A percentile compares a stretch with the other conserved stretches of the same genome.
These are phyloP conservation scores for Microdochium paspali DNA, from an alignment of 2,329 filamentous ascomycete species.

Conservation along the genomic window DNA sequence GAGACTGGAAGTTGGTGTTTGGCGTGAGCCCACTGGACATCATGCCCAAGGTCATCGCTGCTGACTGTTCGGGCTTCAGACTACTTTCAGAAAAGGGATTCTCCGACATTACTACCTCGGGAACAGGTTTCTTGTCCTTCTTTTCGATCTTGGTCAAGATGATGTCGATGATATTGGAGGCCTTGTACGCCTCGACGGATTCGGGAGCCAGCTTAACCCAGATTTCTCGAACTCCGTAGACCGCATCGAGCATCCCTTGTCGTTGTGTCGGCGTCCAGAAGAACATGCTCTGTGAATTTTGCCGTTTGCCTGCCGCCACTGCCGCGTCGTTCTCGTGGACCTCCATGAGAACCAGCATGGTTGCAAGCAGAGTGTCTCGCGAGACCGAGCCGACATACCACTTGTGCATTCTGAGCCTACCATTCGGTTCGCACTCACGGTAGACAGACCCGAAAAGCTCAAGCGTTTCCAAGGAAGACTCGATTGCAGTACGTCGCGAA, in stretches of 20 bases:
- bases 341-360: conserved; percentile 76
- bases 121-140: conserved; percentile 19
- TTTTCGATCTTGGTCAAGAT: conserved; percentile 71
- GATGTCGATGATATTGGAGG: conserved; percentile 67
- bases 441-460: conserved; percentile 68
- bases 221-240: conserved; percentile 66
- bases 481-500: conserved; percentile 74
- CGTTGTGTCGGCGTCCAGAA: conserved; percentile 53
- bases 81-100: conserved; percentile 16
- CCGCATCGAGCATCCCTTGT: conserved; percentile 64
- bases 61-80: conserved; percentile 28
- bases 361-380: conserved; percentile 77
- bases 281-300: conserved; percentile 32
- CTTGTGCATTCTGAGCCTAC: conserved; percentile 62
- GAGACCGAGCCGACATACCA: conserved; percentile 74
- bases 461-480: conserved; percentile 76
- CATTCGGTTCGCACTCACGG: conserved; percentile 61
- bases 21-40: conserved; percentile 27
- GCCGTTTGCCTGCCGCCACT: conserved; percentile 27
- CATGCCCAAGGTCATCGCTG: conserved; percentile 31
- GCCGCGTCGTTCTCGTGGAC: conserved; percentile 59
- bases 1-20: conserved; percentile 21
- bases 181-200: conserved; percentile 87
- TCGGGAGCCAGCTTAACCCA: conserved; percentile 71
- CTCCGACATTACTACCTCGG: conserved; percentile 9